A percentile compares a stretch with the other conserved stretches of the same genome.
phyloP scores from a whole-genome alignment of 805 yeast genomes.

The Isabelozyma rhagii region DNA sequence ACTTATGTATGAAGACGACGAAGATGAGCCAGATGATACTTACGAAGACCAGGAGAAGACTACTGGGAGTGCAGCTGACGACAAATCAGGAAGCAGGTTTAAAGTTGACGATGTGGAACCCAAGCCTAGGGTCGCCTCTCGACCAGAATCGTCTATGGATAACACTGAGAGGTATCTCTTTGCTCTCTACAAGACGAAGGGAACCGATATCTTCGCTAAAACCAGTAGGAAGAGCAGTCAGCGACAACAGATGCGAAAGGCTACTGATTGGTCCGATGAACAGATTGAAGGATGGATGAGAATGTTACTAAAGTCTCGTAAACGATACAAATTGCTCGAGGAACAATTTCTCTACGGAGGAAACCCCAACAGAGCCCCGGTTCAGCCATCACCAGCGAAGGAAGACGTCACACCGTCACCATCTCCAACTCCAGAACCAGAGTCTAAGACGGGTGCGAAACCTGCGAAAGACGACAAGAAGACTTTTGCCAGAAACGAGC shows the following conservation, averaged over 20 bases:
- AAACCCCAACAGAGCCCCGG: not conserved
- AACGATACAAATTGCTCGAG: conserved; percentile 58
- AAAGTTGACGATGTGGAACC: conserved; percentile 10
- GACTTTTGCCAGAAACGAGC: conserved; percentile 45
- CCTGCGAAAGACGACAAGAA: conserved; percentile 19
- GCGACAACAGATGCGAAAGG: conserved; percentile 49
- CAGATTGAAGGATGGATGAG: conserved; percentile 93
- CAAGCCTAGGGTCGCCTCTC: not conserved
- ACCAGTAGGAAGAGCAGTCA: conserved; percentile 46
- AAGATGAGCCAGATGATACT: conserved; percentile 84
- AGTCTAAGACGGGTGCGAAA: conserved; percentile 1
- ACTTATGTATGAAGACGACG: conserved; percentile 68
- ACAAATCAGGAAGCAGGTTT: not conserved
- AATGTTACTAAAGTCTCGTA: conserved; percentile 66
- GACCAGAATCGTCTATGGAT: conserved; percentile 25
- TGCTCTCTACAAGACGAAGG: conserved; percentile 46
- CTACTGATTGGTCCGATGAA: conserved; percentile 77
- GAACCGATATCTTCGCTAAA: conserved; percentile 42
- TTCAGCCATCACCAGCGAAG: too few relatives aligned
- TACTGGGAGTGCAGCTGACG: conserved; percentile 19
- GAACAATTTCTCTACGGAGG: conserved; percentile 49
- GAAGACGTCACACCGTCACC: not conserved
- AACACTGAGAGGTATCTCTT: conserved; percentile 55
- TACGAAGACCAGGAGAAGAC: conserved; percentile 51
- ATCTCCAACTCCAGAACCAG: not conserved